Percentiles rank a stretch among this genome's conserved stretches.
Conservation (phyloP, 352 stramenopile species). For the Saprolegnia parasitica region DNA sequence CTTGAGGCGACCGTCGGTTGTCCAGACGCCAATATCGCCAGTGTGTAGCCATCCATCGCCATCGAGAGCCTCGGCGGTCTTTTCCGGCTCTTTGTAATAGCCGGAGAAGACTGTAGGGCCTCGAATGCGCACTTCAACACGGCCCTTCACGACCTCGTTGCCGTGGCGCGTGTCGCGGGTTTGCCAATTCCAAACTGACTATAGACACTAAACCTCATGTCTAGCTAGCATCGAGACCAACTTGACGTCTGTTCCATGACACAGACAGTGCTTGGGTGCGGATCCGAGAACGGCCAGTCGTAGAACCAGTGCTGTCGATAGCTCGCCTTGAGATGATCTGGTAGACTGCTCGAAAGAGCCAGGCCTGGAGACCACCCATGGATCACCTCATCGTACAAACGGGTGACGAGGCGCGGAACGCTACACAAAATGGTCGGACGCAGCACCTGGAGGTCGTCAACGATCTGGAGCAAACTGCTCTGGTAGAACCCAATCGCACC, state of each 20-base stretch:
- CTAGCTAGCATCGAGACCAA: too few species aligned
- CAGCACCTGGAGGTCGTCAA: constrained; percentile 91
- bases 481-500: constrained; percentile 90
- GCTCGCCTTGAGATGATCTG: constrained; percentile 58
- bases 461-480: constrained; percentile 85
- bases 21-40: constrained; percentile 94
- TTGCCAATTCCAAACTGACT: too few species aligned
- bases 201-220: too few species aligned
- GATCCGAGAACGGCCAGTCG: constrained; percentile 94
- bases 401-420: constrained; percentile 93
- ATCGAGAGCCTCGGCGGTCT: constrained; percentile 90
- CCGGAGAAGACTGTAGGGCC: constrained; percentile 82
- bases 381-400: too few species aligned
- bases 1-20: constrained; percentile 83
- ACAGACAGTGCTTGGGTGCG: too few species aligned
- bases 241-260: too few species aligned
- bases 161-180: constrained; percentile 59
- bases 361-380: constrained; percentile 87
- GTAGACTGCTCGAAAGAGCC: constrained; percentile 84
- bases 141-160: constrained; percentile 6
- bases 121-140: constrained; percentile 40
- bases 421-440: constrained; percentile 91
- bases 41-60: constrained; percentile 96
- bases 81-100: constrained; percentile 91
- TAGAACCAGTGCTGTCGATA: constrained; percentile 78